phyloP scores from a whole-genome alignment of 192 early-diverging fungal species.

The Chytriomyces sp. region DNA sequence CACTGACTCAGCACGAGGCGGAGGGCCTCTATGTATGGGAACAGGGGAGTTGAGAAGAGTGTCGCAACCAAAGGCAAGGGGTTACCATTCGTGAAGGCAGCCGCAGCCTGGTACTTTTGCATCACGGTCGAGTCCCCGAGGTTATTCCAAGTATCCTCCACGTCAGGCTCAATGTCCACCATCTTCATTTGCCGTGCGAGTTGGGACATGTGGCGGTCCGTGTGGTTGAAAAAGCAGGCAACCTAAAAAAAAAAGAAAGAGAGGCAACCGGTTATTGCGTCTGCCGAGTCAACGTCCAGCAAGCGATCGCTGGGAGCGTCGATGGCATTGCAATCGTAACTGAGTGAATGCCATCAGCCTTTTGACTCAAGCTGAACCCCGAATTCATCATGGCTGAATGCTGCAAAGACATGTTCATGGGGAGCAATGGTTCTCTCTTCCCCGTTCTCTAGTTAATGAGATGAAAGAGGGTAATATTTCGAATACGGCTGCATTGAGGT shows the following conservation, averaged over 20 bases:
- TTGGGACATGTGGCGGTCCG: conserved; percentile 5
- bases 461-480: too few relatives aligned
- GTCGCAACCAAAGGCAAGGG: background rate
- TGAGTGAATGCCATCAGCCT: too few relatives aligned
- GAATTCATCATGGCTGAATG: too few relatives aligned
- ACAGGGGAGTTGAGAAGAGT: background rate
- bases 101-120: conserved; percentile 91
- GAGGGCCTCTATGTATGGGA: conserved; percentile 37
- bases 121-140: conserved; percentile 76
- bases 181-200: conserved; percentile 17
- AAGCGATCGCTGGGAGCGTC: too few relatives aligned
- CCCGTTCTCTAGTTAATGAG: too few relatives aligned
- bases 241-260: conserved; percentile 24
- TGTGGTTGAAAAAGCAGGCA: background rate
- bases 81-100: conserved; percentile 83
- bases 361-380: too few relatives aligned
- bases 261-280: background rate
- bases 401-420: too few relatives aligned
- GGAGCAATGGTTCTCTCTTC: too few relatives aligned
- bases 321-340: too few relatives aligned
- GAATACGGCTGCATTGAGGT: too few relatives aligned
- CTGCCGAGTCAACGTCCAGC: too few relatives aligned
- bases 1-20: conserved; percentile 28
- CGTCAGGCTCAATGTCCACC: conserved; percentile 1
- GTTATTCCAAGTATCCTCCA: conserved; percentile 52